A percentile compares a stretch with the other conserved stretches of the same genome.
Conservation (phyloP, 306 rosid species). For the Pterocarpus santalinus region DNA sequence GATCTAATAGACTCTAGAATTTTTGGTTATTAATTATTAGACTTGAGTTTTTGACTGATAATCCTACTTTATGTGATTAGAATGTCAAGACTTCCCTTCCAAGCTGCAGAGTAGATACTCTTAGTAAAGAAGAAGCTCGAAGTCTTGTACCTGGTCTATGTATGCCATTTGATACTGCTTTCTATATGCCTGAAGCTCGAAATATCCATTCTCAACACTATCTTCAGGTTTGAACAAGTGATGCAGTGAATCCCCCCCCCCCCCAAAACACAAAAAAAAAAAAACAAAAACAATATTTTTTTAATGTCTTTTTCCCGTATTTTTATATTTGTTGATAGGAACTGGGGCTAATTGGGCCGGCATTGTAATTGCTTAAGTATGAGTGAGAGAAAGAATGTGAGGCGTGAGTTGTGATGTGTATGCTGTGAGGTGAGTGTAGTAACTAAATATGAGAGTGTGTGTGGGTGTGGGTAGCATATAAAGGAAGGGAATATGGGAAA, state of each 20-base stretch:
- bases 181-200: slow-evolving; percentile 91
- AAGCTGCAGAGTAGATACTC: slow-evolving; percentile 78
- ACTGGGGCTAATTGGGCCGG: no score
- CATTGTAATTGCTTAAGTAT: not conserved
- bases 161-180: slow-evolving; percentile 68
- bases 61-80: slow-evolving; percentile 54
- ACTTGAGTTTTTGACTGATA: slow-evolving; percentile 34
- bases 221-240: slow-evolving; percentile 71
- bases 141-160: slow-evolving; percentile 66
- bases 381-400: no score
- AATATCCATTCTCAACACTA: slow-evolving; percentile 74
- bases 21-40: slow-evolving; percentile 32
- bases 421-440: no score
- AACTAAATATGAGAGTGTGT: no score
- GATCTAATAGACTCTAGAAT: slow-evolving; percentile 33
- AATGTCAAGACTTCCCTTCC: slow-evolving; percentile 81
- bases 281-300: no score
- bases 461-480: no score
- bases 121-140: slow-evolving; percentile 63
- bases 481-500: no score
- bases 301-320: not conserved
- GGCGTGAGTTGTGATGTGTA: no score
- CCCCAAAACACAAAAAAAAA: no score
- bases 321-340: not conserved
- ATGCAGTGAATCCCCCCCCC: not conserved